These are phyloP conservation scores for Saturnispora sanitii DNA, from an alignment of 805 yeast genomes.

Conservation along the genomic window DNA sequence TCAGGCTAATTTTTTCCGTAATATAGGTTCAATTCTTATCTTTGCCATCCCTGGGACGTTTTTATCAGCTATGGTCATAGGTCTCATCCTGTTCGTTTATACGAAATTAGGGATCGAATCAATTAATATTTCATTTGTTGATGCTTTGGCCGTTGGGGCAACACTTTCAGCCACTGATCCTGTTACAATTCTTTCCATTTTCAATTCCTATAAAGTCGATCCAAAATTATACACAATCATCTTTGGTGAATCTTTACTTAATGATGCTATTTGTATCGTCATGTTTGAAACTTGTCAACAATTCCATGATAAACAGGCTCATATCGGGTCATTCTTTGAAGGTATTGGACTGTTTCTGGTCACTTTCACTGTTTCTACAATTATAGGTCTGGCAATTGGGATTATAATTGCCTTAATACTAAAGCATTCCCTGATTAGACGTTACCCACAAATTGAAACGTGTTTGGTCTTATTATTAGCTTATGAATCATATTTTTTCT, in stretches of 20 bases:
- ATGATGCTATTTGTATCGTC: slow-evolving; percentile 97
- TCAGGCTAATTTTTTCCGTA: slow-evolving; percentile 89
- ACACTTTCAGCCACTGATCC: slow-evolving; percentile 98
- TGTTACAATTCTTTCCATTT: slow-evolving; percentile 89
- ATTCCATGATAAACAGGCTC: slow-evolving; percentile 78
- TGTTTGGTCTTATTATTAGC: slow-evolving; percentile 86
- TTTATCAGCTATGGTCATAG: slow-evolving; percentile 81
- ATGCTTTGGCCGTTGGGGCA: slow-evolving; percentile 95
- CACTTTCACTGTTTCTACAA: slow-evolving; percentile 84
- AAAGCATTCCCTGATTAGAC: slow-evolving; percentile 85
- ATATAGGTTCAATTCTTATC: slow-evolving; percentile 79
- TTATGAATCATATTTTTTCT: slow-evolving; percentile 92
- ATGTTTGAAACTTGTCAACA: slow-evolving; percentile 98
- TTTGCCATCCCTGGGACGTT: slow-evolving; percentile 98
- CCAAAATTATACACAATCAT: slow-evolving; percentile 95
- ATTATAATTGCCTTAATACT: slow-evolving; percentile 79
- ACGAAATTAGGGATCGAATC: slow-evolving; percentile 87
- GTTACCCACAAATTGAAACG: slow-evolving; percentile 96
- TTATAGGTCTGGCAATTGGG: slow-evolving; percentile 85
- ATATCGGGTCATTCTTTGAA: slow-evolving; percentile 70
- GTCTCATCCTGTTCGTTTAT: slow-evolving; percentile 82
- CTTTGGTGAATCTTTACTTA: slow-evolving; percentile 89
- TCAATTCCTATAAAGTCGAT: slow-evolving; percentile 95
- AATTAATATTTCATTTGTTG: slow-evolving; percentile 84
- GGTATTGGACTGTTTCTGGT: slow-evolving; percentile 89